Evolutionary conservation across 1,284 basidiomycete genomes (phyloP), one percentile per base, ranked within the genome.

Genomic region (Heliocybe sulcata): DNA sequence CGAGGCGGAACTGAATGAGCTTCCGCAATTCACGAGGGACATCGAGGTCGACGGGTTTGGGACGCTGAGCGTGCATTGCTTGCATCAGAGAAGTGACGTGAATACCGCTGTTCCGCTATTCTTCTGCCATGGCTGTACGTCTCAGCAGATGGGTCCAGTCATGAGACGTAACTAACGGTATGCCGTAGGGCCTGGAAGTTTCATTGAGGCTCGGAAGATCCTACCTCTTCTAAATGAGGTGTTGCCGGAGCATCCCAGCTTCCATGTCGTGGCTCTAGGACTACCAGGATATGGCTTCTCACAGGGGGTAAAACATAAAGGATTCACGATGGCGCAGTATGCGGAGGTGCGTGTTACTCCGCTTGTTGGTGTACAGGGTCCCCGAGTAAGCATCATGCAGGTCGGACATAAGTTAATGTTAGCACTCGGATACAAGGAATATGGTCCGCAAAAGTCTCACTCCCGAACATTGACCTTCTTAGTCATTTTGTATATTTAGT

Each of bases 131-230:
- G 63, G 63, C 31, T 64, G 63, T 62, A 51, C 25, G 59, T n/a
- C 29, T 4, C 29, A 31, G 6, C 12, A 31, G 29, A 6, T 31
- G 6, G 4, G 29, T 31, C 6, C 12, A 12, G 29, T 31, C 29
- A 31, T 31, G 29, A 12, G 29, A 31, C 29, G 29, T 12, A 12
- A 31, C n/a, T n/a, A n/a, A n/a, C n/a, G n/a, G n/a, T n/a, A n/a
- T n/a, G n/a, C n/a, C 52, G 6, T 27, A 85, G 83, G 83, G 83
- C 82, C 83, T 0, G 81, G 83, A 27, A 71, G 72, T 55, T 83
- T 84, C 61, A 61, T 80, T 29, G 82, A 85, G 67, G 75, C 74
- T 14, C 66, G 67, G 52, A 85, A 81, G 65, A 64, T 83, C 0
- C 64, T 83, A 0, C 80, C 83, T 0, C 59, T 82, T 1, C 66